Base-by-base conservation (phyloP, 2,329 filamentous ascomycete genomes). In the Monosporascus sp. region DNA sequence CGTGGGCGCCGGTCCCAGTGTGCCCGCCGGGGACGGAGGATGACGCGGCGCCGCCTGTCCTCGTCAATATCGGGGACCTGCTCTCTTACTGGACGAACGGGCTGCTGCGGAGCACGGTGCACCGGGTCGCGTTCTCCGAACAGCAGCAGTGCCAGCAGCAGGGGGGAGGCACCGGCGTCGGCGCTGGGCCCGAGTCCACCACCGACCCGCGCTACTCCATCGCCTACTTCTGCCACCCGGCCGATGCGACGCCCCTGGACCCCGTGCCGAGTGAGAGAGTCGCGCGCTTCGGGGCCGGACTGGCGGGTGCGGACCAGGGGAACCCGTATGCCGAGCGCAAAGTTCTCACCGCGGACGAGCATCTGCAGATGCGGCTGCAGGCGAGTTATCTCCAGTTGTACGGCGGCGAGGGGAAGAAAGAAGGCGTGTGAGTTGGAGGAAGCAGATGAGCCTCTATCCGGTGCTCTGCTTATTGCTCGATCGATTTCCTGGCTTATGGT, bases 11-110 rank as follows among this genome's bases (percentile, higher is more conserved):
- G 45, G 89, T 87, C 1, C 85, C 83, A 4, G 87, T 92, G 1
- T 75, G 74, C 17, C 88, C 88, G 0, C 74, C 78, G 0, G 79
- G 79, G 1, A 85, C 82, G 4, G 81, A 82, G 56, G 57, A 67
- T 31, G 82, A 85, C 61, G 74, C 75, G 8, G 80, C 76, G 41
- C 86, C 83, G n/a, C 92, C 87, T 1, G 90, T 91, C 77, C 70
- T 97, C 77, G 69, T 97, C 85, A 74, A 94, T 76, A 81, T 91
- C 72, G 72, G 87, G 71, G 74, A 86, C 67, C 65, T 88, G 66
- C 73, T 87, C 56, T 87, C 84, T 36, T 94, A 95, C 69, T 97
- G 93, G 93, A 97, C 94, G 1, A 87, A 88, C 59, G 91, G 92
- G 0, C 72, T 97, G 47, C 78, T 97, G 57, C 88, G 90, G 62